Base-by-base conservation (phyloP, 208 protist genomes). In the Wallacemonas sp. region DNA sequence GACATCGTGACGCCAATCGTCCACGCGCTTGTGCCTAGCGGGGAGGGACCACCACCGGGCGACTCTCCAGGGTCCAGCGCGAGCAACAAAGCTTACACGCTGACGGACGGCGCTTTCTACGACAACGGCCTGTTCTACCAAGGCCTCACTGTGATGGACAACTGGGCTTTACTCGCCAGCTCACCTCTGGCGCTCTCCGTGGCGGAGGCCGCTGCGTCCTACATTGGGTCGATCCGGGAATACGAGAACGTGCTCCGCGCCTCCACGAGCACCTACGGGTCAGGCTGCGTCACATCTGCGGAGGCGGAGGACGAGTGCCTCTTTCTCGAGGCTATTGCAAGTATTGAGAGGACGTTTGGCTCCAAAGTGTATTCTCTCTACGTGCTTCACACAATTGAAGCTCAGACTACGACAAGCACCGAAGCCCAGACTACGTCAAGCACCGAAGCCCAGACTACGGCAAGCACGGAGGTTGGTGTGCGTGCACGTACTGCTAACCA, bases 111-210 rank as follows among this genome's bases (percentile, higher is more conserved):
- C 2, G 69, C 80, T 22, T 82, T 84, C 65, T 83, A 77, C 42
- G 63, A 60, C 27, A 68, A 80, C 39, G 77, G 80, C 11, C 69
- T 87, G 51, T 75, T 87, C 51, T 83, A 79, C 63, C 73, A 84
- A 54, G 78, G 70, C 1, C 72, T 87, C 42, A 81, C 74, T 21
- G 80, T 87, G 77, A 74, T 83, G 72, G 58, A 70, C 66, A 69
- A 68, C 60, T 87, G 72, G 69, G 73, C 56, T 1, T 70, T 87
- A 30, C 56, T 87, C 17, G 72, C 70, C n/a, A 70, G 66, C 51
- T 77, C 69, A 26, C 80, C 80, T 41, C 66, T 81, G 34, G 68
- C 65, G 33, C 72, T 81, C 44, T 86, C 75, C 15, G 76, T 77
- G 2, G 75, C 76, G 2, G 68, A 86, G 69, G 75, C 76, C 8